These are phyloP conservation scores for Athelia psychrophila DNA, from an alignment of 1,284 basidiomycete genomes.

Conservation along the genomic window DNA sequence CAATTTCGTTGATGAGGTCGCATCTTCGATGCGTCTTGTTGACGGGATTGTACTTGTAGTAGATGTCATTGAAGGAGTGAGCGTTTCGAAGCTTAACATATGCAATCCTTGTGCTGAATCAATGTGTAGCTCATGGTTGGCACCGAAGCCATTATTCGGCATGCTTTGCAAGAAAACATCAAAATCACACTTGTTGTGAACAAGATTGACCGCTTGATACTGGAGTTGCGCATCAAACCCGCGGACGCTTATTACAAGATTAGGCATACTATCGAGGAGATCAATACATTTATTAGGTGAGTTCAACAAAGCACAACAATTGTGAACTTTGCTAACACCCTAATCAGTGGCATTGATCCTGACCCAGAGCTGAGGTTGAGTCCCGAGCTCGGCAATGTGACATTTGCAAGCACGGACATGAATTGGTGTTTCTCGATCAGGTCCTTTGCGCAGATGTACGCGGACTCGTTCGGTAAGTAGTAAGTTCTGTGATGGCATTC, in stretches of 20 bases:
- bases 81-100: conserved; percentile 21
- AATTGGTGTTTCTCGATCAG: conserved; percentile 95
- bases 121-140: conserved; percentile 78
- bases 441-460: conserved; percentile 96
- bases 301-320: conserved; percentile 14
- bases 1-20: conserved; percentile 97
- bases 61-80: conserved; percentile 92
- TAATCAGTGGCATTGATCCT: conserved; percentile 75
- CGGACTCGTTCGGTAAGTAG: conserved; percentile 80
- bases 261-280: conserved; percentile 97
- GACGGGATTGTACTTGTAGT: conserved; percentile 95
- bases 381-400: conserved; percentile 95
- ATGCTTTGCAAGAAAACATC: conserved; percentile 85
- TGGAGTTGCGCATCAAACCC: conserved; percentile 95
- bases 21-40: conserved; percentile 81
- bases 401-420: conserved; percentile 97
- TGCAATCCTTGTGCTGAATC: conserved; percentile 11
- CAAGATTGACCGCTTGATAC: conserved; percentile 96
- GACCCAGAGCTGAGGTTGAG: conserved; percentile 86
- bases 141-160: conserved; percentile 82
- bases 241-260: conserved; percentile 98
- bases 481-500: background rate
- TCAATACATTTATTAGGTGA: conserved; percentile 93
- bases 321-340: conserved; percentile 5
- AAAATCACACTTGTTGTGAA: conserved; percentile 95